A percentile compares a stretch with the other conserved stretches of the same genome.
Evolutionary conservation across 441 rosid species (phyloP).

Genomic region (Populus trichocarpa): DNA sequence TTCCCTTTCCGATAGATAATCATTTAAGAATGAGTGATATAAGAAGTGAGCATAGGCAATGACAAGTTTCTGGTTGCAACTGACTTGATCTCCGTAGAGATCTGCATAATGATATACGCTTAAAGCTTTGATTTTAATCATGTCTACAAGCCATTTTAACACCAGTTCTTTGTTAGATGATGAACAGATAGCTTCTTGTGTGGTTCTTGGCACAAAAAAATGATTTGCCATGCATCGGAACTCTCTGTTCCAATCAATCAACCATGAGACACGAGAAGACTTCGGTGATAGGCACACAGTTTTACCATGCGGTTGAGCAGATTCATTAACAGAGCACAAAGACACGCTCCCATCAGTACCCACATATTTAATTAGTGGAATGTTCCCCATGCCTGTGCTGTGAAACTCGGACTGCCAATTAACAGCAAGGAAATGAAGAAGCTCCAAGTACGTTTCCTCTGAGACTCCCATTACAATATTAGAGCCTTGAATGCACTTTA

Average conservation of each 20-base stretch:
- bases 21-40: conserved; percentile 25
- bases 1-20: conserved; percentile 18
- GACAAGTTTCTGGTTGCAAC: conserved; percentile 27
- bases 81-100: conserved; percentile 17
- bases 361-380: conserved; percentile 51
- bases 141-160: conserved; percentile 36
- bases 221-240: conserved; percentile 25
- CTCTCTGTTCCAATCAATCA: conserved; percentile 44
- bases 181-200: conserved; percentile 23
- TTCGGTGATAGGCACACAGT: conserved; percentile 22
- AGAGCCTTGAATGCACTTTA: conserved; percentile 51
- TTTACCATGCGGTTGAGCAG: neutral
- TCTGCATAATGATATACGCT: conserved; percentile 28
- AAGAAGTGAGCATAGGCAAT: conserved; percentile 50
- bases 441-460: conserved; percentile 42
- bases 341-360: conserved; percentile 31
- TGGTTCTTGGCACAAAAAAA: conserved; percentile 39
- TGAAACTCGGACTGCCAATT: conserved; percentile 44
- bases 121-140: neutral
- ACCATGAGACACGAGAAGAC: conserved; percentile 28
- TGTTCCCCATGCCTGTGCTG: conserved; percentile 21
- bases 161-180: conserved; percentile 20
- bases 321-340: conserved; percentile 30
- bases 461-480: conserved; percentile 43
- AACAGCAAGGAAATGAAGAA: conserved; percentile 46